Evolutionary conservation across 305 asterid species (phyloP).

Genomic region (Lippia alba): DNA sequence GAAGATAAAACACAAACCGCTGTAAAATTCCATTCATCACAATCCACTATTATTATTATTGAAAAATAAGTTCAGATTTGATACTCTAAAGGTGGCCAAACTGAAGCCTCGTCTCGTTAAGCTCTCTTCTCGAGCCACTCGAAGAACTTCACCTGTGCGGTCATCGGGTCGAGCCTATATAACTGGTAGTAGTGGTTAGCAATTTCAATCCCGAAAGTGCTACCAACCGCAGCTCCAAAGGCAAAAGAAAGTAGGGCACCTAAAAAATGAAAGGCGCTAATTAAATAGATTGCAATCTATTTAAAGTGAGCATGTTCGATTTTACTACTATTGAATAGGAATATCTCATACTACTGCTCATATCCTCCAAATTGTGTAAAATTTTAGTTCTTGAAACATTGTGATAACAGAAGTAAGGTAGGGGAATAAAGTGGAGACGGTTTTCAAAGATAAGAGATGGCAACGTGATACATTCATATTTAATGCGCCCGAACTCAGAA

Average conservation of each 20-base stretch:
- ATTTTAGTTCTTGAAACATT: too few species aligned
- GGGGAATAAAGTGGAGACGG: too few species aligned
- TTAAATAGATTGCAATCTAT: not conserved
- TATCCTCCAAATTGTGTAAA: too few species aligned
- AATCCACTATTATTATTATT: conserved; percentile 36
- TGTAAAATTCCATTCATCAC: conserved; percentile 1
- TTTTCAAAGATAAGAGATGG: too few species aligned
- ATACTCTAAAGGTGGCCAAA: conserved; percentile 25
- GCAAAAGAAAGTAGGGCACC: conserved; percentile 81
- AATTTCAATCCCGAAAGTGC: conserved; percentile 78
- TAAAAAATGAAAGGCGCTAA: conserved; percentile 31
- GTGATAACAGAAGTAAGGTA: too few species aligned
- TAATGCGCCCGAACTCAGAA: too few species aligned
- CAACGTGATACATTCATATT: too few species aligned
- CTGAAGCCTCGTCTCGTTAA: conserved; percentile 36
- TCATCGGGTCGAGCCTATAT: conserved; percentile 66
- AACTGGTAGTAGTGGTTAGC: conserved; percentile 83
- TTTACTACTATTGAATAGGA: too few species aligned
- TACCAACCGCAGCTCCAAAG: conserved; percentile 78
- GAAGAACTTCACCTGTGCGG: conserved; percentile 82
- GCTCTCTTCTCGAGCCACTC: conserved; percentile 92
- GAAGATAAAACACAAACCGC: not conserved
- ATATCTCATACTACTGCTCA: too few species aligned
- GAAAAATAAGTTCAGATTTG: conserved; percentile 6
- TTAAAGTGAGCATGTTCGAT: too few species aligned